Conservation (phyloP, 768 basidiomycete genomes). For the Mycena capillaripes region DNA sequence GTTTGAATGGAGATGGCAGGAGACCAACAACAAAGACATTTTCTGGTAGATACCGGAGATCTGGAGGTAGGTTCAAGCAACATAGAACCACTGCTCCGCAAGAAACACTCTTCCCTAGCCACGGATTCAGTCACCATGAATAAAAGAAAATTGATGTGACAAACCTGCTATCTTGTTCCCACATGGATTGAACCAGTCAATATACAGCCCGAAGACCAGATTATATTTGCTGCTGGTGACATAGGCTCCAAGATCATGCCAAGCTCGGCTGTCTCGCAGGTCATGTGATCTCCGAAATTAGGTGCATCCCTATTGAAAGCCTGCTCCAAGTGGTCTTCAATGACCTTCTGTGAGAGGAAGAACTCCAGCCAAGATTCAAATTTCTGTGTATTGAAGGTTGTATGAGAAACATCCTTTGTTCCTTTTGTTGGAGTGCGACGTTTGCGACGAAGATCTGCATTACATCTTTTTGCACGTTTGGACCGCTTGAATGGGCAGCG, state of each 20-base stretch:
- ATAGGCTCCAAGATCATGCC: slow-evolving; percentile 1
- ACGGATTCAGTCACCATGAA: no score
- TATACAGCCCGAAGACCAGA: slow-evolving; percentile 38
- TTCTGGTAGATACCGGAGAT: slow-evolving; percentile 38
- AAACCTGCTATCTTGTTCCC: slow-evolving; percentile 39
- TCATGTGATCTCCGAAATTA: background rate
- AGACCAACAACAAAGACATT: slow-evolving; percentile 43
- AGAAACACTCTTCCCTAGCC: slow-evolving; percentile 22
- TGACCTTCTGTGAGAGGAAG: slow-evolving; percentile 18
- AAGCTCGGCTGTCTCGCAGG: slow-evolving; percentile 11
- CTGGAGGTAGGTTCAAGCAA: slow-evolving; percentile 45
- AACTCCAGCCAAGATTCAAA: no score
- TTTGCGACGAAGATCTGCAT: slow-evolving; percentile 12
- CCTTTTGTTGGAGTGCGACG: slow-evolving; percentile 1
- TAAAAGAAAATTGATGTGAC: background rate
- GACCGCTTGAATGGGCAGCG: slow-evolving; percentile 11
- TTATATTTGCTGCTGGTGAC: slow-evolving; percentile 12
- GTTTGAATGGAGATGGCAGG: slow-evolving; percentile 44
- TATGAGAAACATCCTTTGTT: slow-evolving; percentile 8
- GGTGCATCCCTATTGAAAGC: background rate
- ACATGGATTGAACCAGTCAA: slow-evolving; percentile 44
- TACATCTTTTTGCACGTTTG: background rate
- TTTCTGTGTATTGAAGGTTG: slow-evolving; percentile 8
- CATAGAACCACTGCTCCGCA: slow-evolving; percentile 28
- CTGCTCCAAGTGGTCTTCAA: slow-evolving; percentile 5